Percentiles rank a stretch among this genome's conserved stretches.
These are phyloP conservation scores for Pulveroboletus sp. DNA, from an alignment of 768 basidiomycete species.

Conservation along the genomic window DNA sequence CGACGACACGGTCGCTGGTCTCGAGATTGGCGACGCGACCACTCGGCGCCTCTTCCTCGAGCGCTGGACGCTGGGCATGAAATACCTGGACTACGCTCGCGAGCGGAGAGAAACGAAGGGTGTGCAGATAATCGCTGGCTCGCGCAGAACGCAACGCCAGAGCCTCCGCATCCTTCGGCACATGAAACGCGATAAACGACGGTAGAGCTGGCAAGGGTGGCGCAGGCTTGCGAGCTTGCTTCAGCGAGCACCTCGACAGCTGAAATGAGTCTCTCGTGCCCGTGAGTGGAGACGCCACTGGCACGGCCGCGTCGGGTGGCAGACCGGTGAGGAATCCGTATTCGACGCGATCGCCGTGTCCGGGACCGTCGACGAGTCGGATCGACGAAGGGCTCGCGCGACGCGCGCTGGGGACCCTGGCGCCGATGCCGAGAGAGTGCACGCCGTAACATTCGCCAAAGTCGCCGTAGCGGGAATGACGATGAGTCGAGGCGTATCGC, in stretches of 20 bases:
- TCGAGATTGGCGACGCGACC: neutral
- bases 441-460: constrained; percentile 4
- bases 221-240: constrained; percentile 11
- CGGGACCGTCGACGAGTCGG: constrained; percentile 19
- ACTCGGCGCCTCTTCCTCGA: neutral
- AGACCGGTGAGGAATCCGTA: constrained; percentile 24
- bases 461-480: neutral
- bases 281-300: constrained; percentile 22
- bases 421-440: neutral
- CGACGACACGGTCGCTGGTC: neutral
- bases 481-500: neutral
- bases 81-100: constrained; percentile 6
- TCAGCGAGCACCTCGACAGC: constrained; percentile 16
- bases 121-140: constrained; percentile 11
- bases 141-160: neutral
- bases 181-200: constrained; percentile 8
- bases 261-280: constrained; percentile 30
- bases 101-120: constrained; percentile 21
- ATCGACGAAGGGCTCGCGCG: constrained; percentile 23
- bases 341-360: constrained; percentile 12
- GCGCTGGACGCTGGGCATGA: neutral
- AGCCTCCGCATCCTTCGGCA: neutral
- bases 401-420: neutral
- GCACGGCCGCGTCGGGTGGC: constrained; percentile 16
- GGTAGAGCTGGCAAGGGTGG: constrained; percentile 24